phyloP scores from a whole-genome alignment of 306 rosid genomes.

The Luffa acutangula region DNA sequence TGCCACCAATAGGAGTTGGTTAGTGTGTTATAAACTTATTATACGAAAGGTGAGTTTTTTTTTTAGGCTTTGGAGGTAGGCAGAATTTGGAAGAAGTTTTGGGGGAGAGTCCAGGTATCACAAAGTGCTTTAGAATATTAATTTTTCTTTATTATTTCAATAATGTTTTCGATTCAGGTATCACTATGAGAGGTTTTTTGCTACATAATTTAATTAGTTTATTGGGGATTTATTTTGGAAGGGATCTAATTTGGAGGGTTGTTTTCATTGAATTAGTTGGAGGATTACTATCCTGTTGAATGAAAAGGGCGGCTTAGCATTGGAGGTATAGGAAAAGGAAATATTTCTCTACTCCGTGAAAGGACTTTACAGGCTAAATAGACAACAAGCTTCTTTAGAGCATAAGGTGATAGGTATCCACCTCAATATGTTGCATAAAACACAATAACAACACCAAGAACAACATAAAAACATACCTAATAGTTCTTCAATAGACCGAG shows the following conservation, averaged over 20 bases:
- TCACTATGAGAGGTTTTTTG: too few species aligned
- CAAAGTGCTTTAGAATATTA: background rate
- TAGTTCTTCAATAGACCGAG: too few species aligned
- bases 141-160: background rate
- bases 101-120: background rate
- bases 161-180: background rate
- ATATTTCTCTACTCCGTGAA: background rate
- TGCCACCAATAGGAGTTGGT: background rate
- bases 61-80: background rate
- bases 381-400: background rate
- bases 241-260: background rate
- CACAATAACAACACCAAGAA: too few species aligned
- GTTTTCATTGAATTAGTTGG: background rate
- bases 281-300: background rate
- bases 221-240: background rate
- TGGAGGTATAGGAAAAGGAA: background rate
- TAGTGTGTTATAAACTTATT: background rate
- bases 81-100: background rate
- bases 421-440: too few species aligned
- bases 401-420: background rate
- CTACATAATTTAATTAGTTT: background rate
- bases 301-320: background rate
- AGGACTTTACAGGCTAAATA: background rate
- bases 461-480: too few species aligned
- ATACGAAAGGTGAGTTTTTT: background rate